Conservation (phyloP, 306 rosid genomes). For the Cucumis hystrix region DNA sequence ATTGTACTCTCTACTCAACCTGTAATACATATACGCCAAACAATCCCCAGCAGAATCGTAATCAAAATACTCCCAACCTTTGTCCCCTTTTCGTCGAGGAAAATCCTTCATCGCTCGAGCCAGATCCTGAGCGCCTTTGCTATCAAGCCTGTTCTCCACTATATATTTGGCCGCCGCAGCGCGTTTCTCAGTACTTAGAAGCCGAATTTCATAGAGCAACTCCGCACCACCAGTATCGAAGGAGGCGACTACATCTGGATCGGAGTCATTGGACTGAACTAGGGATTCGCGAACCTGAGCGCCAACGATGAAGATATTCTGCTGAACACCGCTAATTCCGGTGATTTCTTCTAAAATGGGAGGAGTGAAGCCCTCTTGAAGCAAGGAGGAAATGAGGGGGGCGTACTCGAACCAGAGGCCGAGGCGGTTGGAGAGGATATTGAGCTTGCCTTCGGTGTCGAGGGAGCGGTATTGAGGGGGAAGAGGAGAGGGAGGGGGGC, state of each 20-base stretch:
- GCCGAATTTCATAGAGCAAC: constrained; percentile 55
- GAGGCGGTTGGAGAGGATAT: constrained; percentile 51
- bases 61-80: constrained; percentile 56
- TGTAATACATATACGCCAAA: constrained; percentile 49
- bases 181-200: constrained; percentile 42
- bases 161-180: constrained; percentile 47
- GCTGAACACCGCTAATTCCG: constrained; percentile 62
- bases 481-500: constrained; percentile 60
- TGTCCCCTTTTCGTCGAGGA: constrained; percentile 50
- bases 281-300: constrained; percentile 75
- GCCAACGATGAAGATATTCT: constrained; percentile 52
- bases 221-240: constrained; percentile 65
- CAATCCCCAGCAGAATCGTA: constrained; percentile 59
- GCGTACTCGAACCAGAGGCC: constrained; percentile 83
- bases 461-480: constrained; percentile 37
- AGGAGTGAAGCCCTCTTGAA: constrained; percentile 60
- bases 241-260: constrained; percentile 21
- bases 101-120: constrained; percentile 77
- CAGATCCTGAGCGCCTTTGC: constrained; percentile 39
- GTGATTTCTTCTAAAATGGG: constrained; percentile 60
- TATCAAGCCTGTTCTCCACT: constrained; percentile 25
- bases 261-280: constrained; percentile 22
- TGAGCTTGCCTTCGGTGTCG: constrained; percentile 35
- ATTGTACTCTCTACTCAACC: constrained; percentile 48
- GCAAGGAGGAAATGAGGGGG: constrained; percentile 44